Base-by-base conservation (phyloP, 78 protist species). In the Tieghemostelium lacteum region DNA sequence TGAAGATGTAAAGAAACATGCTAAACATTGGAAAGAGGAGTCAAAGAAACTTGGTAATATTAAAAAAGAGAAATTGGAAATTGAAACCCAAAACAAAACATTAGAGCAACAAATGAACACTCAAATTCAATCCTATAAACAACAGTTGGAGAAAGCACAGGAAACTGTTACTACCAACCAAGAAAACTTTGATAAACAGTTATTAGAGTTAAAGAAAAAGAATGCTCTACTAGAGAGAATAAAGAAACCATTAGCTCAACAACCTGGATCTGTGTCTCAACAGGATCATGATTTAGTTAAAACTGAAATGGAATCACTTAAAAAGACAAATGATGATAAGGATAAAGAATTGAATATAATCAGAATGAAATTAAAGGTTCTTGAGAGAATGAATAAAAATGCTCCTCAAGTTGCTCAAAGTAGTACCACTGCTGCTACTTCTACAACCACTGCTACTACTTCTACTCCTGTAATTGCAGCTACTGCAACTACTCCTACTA, bases 21-120 rank as follows among this genome's bases (percentile, higher is more conserved):
- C 91, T 5, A 83, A 83, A 58, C 91, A 83, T 42, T 83, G 91
- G 91, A 83, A 83, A 63, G 91, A 83, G 3, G 91, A 83, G 16
- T 58, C 73, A 0, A 62, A 37, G 3, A 83, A 83, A 31, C 16
- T 20, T 14, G 39, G 36, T 2, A 33, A 22, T 0, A 20, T 31
- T 2, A 83, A 69, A 57, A 69, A 69, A 40, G 91, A 83, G 28
- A 75, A 62, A 33, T 5, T 7, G 1, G 86, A 75, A 22, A 57
- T 74, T 10, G 85, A 74, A 26, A 19, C 69, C 6, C 17, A 42
- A 2, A 72, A 72, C n/a, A 58, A 55, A 2, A 31, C 1, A 6
- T 28, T 83, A 40, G 88, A 78, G 4, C 54, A 49, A 20, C 76
- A 71, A 45, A 24, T 70, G 20, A 62, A 26, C 2, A 40, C 26